Base-by-base conservation (phyloP, 768 basidiomycete genomes). In the Kwoniella sp. region DNA sequence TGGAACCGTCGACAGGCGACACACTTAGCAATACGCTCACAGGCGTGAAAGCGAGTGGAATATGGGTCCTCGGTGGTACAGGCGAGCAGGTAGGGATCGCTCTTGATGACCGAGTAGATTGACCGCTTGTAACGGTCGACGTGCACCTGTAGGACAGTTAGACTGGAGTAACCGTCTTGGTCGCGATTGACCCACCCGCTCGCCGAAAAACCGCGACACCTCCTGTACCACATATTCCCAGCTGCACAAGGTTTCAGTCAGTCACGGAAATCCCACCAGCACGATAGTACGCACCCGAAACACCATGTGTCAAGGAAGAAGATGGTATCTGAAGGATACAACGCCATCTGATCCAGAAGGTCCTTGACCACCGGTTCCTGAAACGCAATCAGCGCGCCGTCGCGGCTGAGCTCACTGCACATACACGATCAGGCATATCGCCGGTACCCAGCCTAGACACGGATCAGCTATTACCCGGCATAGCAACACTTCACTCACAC, bases 231-330 rank as follows among this genome's bases (percentile, higher is more conserved):
- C 76, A 50, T 91, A 88, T 73, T 99, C 93, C 69, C 95, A 96
- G 0, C 71, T 73, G 29, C 15, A 20, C 12, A 26, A 10, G 27
- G 14, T 23, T 12, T 14, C 40, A 15, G 19, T 37, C 5, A 54
- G 41, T 40, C n/a, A 25, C 8, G 22, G 2, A n/a, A 33, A 41
- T 17, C 12, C 3, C 25, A 1, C 6, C 12, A 32, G 45, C n/a
- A 26, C n/a, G 29, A 20, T 20, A 8, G 17, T 36, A 50, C 65
- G 62, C 32, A 71, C 67, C 93, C 93, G 85, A 87, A 92, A 0
- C 92, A 93, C 93, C 93, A 99, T 0, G 82, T 70, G 66, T 95
- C 93, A 51, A 99, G 78, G 76, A 87, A 96, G 76, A 98, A 95
- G 48, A 82, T 78, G 0, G 84, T 84, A 3, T 79, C 76, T 0